phyloP scores from a whole-genome alignment of 2,329 filamentous ascomycete genomes.

The Pseudogymnoascus sp. region DNA sequence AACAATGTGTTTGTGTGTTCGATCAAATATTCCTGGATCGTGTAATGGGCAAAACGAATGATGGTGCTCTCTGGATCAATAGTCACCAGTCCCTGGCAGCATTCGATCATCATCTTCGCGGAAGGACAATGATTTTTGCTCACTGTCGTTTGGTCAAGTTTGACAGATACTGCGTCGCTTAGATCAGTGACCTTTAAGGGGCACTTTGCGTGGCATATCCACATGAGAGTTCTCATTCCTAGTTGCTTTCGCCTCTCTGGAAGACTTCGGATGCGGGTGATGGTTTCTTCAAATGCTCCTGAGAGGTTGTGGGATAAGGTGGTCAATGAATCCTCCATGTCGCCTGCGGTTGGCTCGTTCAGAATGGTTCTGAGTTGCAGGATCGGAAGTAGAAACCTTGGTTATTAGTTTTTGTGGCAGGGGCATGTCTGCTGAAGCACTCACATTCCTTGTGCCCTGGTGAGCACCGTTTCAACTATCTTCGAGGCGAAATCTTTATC shows the following conservation, averaged over 20 bases:
- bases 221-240: conserved; percentile 25
- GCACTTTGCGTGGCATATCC: conserved; percentile 25
- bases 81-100: background rate
- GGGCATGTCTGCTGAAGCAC: background rate
- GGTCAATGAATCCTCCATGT: conserved; percentile 24
- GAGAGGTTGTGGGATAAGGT: conserved; percentile 22
- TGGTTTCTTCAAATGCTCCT: conserved; percentile 25
- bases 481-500: conserved; percentile 22
- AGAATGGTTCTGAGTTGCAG: conserved; percentile 28
- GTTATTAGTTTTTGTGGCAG: background rate
- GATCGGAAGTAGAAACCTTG: conserved; percentile 26
- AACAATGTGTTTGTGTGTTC: background rate
- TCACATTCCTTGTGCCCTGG: conserved; percentile 26
- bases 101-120: background rate
- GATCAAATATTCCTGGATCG: background rate
- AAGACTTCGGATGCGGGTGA: conserved; percentile 23
- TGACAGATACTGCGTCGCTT: conserved; percentile 27
- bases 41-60: background rate
- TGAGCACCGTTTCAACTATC: conserved; percentile 22
- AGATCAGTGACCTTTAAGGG: conserved; percentile 25
- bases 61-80: background rate
- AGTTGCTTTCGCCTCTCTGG: conserved; percentile 21
- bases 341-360: conserved; percentile 25
- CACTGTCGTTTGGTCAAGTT: conserved; percentile 12
- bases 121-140: background rate